These are phyloP conservation scores for Xylaria scruposa DNA, from an alignment of 495 filamentous ascomycete genomes.

Conservation along the genomic window DNA sequence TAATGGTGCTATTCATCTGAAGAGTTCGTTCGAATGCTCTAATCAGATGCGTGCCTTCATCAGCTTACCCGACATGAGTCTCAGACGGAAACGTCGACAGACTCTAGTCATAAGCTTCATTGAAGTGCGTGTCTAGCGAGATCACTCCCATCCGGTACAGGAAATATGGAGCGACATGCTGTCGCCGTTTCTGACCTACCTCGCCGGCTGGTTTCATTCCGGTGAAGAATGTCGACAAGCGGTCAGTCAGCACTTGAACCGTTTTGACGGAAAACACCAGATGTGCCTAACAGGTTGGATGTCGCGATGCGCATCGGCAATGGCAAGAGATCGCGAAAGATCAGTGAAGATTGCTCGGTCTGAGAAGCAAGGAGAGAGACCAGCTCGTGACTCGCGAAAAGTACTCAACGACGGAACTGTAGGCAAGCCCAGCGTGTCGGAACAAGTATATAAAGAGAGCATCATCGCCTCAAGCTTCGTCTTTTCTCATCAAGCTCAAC, in stretches of 20 bases:
- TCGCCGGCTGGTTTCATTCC: neutral
- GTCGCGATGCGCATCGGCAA: neutral
- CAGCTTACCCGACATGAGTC: neutral
- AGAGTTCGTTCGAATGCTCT: no score
- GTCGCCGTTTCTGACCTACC: neutral
- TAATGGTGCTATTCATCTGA: no score
- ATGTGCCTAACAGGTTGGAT: neutral
- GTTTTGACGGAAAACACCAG: neutral
- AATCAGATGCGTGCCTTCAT: neutral
- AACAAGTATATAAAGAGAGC: constrained; percentile 14
- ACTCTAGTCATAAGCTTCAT: neutral
- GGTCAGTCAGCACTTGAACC: neutral
- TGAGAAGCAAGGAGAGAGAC: neutral
- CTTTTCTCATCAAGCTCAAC: constrained; percentile 17
- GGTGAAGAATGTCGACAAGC: neutral
- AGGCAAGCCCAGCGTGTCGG: neutral
- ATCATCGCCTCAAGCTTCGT: neutral
- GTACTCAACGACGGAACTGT: neutral
- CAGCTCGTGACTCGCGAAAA: neutral
- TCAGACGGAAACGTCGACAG: neutral
- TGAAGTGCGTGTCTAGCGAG: neutral
- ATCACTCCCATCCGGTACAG: neutral
- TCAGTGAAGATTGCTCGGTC: neutral
- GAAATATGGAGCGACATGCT: neutral
- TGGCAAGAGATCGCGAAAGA: constrained; percentile 13